Evolutionary conservation across 768 basidiomycete species (phyloP), one percentile per base, ranked within the genome.

Genomic region (Xerocomellus dryophilus): DNA sequence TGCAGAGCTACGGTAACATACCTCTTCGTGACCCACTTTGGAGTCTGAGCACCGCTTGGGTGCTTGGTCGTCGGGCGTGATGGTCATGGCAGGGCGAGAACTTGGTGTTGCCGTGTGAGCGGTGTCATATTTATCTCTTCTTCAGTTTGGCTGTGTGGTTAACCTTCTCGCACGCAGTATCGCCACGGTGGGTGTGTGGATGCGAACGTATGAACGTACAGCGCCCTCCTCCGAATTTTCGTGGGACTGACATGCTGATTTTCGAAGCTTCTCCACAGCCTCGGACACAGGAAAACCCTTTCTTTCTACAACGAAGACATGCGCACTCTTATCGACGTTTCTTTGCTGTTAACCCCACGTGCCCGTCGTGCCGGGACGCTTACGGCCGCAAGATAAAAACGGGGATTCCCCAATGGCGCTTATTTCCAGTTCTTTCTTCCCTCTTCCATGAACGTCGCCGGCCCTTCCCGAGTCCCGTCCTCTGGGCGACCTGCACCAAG

Each of bases 381-480:
- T 35, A 39, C 31, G 41, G 39, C 18, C 18, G 6, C 4, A 3
- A 17, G 17, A 44, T 55, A 65, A 52, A 57, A 51, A n/a, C n/a
- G 4, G 6, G 42, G 6, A n/a, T 3, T 15, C 15, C 12, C 7
- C 10, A 9, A 3, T 1, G 15, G 51, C 47, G 44, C 40, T 42
- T 42, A 49, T n/a, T 32, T 7, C 8, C 8, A 46, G 53, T 43
- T 52, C 40, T 52, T 58, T 64, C 57, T 5, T 50, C 57, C 48
- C 51, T 50, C 50, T 45, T 38, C 56, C 60, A 68, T 68, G 66
- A 64, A 55, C 39, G 27, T 60, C 41, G 63, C 66, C 23, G 67
- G 68, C 36, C 66, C 67, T 39, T 68, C 68, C 21, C 57, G 56
- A 23, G 53, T 31, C 27, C 43, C 21, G 15, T 31, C 61, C 7